phyloP scores from a whole-genome alignment of 2,329 filamentous ascomycete genomes.

The Xylariaceae sp. region DNA sequence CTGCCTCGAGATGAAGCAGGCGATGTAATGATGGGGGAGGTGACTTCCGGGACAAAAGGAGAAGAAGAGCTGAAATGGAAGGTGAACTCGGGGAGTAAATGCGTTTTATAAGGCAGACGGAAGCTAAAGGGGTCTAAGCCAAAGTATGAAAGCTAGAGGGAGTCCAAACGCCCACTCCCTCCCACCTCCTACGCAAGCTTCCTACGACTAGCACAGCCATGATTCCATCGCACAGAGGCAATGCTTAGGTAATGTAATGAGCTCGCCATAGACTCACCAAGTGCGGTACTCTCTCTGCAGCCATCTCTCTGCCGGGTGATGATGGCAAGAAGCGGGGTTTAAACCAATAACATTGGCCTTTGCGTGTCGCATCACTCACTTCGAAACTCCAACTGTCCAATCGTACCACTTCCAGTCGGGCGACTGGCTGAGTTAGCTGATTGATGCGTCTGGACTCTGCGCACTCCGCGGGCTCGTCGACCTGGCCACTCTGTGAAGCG shows the following conservation, averaged over 20 bases:
- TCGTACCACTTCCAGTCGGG: slow-evolving; percentile 21
- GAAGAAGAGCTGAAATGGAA: background rate
- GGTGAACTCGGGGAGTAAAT: background rate
- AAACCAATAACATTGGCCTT: slow-evolving; percentile 25
- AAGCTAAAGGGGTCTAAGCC: no score
- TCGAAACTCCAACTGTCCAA: slow-evolving; percentile 20
- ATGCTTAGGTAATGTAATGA: background rate
- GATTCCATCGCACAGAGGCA: background rate
- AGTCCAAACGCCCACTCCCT: no score
- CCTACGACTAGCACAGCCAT: no score
- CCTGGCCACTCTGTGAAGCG: background rate
- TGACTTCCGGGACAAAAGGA: slow-evolving; percentile 7
- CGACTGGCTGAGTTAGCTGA: slow-evolving; percentile 18
- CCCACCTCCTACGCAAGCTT: no score
- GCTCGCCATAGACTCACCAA: background rate
- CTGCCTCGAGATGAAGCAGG: slow-evolving; percentile 7
- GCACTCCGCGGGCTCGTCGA: background rate
- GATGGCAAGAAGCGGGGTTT: slow-evolving; percentile 29
- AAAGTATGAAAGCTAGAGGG: no score
- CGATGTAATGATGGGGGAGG: slow-evolving; percentile 8
- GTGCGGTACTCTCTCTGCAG: background rate
- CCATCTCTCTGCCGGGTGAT: slow-evolving; percentile 8
- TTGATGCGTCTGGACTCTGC: slow-evolving; percentile 19
- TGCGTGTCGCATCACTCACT: slow-evolving; percentile 20
- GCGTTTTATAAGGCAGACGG: no score